Percentiles rank a stretch among this genome's conserved stretches.
phyloP scores from a whole-genome alignment of 116 monocot genomes.

The Papilionanthe hybrid region DNA sequence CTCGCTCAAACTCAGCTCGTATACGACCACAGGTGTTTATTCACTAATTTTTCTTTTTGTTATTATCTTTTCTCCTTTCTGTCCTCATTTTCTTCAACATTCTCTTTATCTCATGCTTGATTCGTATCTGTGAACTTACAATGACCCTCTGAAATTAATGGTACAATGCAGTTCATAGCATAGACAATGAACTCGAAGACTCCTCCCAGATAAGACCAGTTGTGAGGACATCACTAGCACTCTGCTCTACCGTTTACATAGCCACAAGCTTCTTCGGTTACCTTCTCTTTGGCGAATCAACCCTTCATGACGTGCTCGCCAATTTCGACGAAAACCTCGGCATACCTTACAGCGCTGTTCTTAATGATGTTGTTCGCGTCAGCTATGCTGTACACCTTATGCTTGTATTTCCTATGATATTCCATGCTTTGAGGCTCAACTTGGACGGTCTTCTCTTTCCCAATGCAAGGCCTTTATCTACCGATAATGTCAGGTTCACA shows the following conservation, averaged over 20 bases:
- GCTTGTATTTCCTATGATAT: constrained; percentile 11
- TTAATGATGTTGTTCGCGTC: constrained; percentile 10
- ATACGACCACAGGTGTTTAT: too few relatives aligned
- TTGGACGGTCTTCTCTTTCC: constrained; percentile 15
- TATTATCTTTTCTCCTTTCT: too few relatives aligned
- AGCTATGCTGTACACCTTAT: constrained; percentile 17
- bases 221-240: constrained; percentile 14
- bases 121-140: neutral
- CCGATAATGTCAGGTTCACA: constrained; percentile 4
- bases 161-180: constrained; percentile 9
- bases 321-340: constrained; percentile 17
- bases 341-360: constrained; percentile 8
- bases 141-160: neutral
- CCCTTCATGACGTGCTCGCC: constrained; percentile 23
- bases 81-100: too few relatives aligned
- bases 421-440: constrained; percentile 9
- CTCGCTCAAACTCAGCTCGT: too few relatives aligned
- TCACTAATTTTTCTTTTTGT: too few relatives aligned
- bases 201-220: constrained; percentile 21
- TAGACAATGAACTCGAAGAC: constrained; percentile 23
- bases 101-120: neutral
- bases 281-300: constrained; percentile 24
- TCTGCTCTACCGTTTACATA: constrained; percentile 21
- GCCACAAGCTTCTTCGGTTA: constrained; percentile 23
- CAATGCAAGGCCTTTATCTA: neutral